These are phyloP conservation scores for Penicillium sp. DNA, from an alignment of 2,329 filamentous ascomycete genomes.

Conservation along the genomic window DNA sequence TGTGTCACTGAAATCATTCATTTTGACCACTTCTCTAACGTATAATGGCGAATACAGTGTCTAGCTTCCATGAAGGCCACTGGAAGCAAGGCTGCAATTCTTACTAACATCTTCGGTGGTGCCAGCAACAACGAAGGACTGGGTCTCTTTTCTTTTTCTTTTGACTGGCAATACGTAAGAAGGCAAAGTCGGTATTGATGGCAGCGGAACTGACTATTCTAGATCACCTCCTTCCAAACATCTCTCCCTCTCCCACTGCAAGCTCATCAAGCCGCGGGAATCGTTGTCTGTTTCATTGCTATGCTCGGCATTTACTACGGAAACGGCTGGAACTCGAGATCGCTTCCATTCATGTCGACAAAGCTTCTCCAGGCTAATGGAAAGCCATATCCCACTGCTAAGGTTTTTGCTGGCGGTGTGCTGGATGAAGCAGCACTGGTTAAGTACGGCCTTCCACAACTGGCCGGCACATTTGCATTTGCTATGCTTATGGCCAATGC, in stretches of 20 bases:
- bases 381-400: slow-evolving; percentile 38
- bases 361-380: slow-evolving; percentile 42
- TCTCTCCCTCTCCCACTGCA: slow-evolving; percentile 52
- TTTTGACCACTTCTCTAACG: neutral
- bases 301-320: slow-evolving; percentile 52
- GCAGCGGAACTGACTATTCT: neutral
- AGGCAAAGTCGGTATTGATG: too few species aligned
- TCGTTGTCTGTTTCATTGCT: slow-evolving; percentile 46
- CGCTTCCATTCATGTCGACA: slow-evolving; percentile 54
- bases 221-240: slow-evolving; percentile 53
- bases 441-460: slow-evolving; percentile 44
- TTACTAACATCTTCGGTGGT: slow-evolving; percentile 51
- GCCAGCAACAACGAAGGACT: slow-evolving; percentile 51
- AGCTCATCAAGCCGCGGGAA: slow-evolving; percentile 45
- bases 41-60: slow-evolving; percentile 28
- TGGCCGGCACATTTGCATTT: slow-evolving; percentile 50
- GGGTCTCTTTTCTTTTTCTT: slow-evolving; percentile 46
- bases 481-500: slow-evolving; percentile 55
- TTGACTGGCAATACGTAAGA: slow-evolving; percentile 50
- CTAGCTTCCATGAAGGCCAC: slow-evolving; percentile 51
- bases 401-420: slow-evolving; percentile 35
- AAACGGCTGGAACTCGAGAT: slow-evolving; percentile 46
- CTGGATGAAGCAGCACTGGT: slow-evolving; percentile 35
- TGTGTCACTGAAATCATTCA: neutral
- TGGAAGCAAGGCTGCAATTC: slow-evolving; percentile 40